Conservation (phyloP, 345 rosid genomes). For the Acer campestre region DNA sequence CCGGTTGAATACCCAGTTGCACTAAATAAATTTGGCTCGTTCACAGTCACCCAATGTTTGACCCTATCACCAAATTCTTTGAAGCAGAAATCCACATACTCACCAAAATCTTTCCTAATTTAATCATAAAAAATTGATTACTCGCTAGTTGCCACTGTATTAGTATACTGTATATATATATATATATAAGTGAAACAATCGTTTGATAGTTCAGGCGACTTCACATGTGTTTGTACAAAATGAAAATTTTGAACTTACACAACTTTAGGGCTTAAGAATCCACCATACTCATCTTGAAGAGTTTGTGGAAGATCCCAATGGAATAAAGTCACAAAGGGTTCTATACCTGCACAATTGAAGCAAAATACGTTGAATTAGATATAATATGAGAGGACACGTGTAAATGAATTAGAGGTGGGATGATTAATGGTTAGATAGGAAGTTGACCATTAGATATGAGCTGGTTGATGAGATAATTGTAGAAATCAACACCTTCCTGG, state of each 20-base stretch:
- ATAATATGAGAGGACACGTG: neutral
- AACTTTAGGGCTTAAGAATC: slow-evolving; percentile 48
- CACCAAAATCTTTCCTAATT: slow-evolving; percentile 28
- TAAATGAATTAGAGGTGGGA: neutral
- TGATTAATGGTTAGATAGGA: neutral
- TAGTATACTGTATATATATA: no score
- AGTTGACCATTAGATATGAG: slow-evolving; percentile 26
- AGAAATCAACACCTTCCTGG: slow-evolving; percentile 31
- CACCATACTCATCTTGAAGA: slow-evolving; percentile 60
- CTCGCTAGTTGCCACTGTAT: neutral
- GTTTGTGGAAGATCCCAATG: slow-evolving; percentile 71
- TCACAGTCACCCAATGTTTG: slow-evolving; percentile 37
- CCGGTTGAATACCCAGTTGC: slow-evolving; percentile 30
- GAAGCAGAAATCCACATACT: slow-evolving; percentile 35
- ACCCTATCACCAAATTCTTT: slow-evolving; percentile 40
- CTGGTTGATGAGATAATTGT: slow-evolving; percentile 32
- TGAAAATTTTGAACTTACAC: slow-evolving; percentile 36
- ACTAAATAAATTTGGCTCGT: slow-evolving; percentile 27
- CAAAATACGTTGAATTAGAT: no score
- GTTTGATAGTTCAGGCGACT: no score
- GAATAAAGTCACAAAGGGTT: slow-evolving; percentile 55
- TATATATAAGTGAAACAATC: no score
- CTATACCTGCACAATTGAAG: slow-evolving; percentile 33
- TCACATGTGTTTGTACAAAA: no score
- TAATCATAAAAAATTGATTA: neutral